Evolutionary conservation across 176 grass and related monocot species (phyloP).

Genomic region (Carex pumila): DNA sequence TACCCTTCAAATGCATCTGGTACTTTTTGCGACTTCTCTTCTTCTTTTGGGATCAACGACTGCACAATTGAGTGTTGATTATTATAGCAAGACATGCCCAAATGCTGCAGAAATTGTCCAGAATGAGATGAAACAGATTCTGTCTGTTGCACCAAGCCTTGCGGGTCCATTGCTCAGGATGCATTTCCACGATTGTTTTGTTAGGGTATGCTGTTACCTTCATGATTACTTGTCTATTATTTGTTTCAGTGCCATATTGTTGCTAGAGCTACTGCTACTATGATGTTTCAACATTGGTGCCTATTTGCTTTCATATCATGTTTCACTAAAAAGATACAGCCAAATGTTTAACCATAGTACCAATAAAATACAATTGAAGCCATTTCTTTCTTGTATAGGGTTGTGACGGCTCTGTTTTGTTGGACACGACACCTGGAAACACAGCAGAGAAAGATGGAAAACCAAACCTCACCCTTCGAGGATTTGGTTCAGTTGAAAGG

Average conservation of each 20-base stretch:
- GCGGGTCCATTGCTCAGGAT: slow-evolving; percentile 30
- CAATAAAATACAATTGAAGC: too few relatives aligned
- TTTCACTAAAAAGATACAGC: not conserved
- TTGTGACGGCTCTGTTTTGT: slow-evolving; percentile 44
- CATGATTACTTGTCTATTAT: not conserved
- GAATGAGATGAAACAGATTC: slow-evolving; percentile 29
- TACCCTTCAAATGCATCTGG: not conserved
- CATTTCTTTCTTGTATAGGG: not conserved
- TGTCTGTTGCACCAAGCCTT: slow-evolving; percentile 33
- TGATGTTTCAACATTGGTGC: too few relatives aligned
- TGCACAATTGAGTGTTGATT: slow-evolving; percentile 22
- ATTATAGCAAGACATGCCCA: slow-evolving; percentile 59
- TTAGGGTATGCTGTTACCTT: not conserved
- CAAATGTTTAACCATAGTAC: too few relatives aligned
- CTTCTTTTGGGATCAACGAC: slow-evolving; percentile 6
- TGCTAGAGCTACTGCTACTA: not conserved
- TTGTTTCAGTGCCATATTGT: not conserved
- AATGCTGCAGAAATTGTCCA: slow-evolving; percentile 44
- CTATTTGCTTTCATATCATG: not conserved
- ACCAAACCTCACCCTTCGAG: slow-evolving; percentile 51
- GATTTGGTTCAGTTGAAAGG: slow-evolving; percentile 51
- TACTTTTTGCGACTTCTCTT: not conserved
- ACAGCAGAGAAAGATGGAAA: slow-evolving; percentile 58
- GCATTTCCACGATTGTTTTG: slow-evolving; percentile 25
- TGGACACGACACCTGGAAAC: slow-evolving; percentile 40